phyloP scores from a whole-genome alignment of 1,284 basidiomycete genomes.

The Pseudozyma thailandica region DNA sequence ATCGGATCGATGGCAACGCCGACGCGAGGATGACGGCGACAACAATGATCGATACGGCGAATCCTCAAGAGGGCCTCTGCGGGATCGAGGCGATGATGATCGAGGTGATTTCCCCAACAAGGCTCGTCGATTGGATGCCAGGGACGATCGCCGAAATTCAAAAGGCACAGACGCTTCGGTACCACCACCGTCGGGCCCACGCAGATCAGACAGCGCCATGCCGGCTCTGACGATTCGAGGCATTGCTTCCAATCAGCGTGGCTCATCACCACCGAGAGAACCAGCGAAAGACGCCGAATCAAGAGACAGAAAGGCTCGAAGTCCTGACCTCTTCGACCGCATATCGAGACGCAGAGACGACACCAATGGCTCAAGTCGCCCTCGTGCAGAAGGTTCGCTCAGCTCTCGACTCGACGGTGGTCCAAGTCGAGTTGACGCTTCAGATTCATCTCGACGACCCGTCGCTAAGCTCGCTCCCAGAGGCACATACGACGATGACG shows the following conservation, averaged over 20 bases:
- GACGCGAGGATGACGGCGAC: conserved; percentile 22
- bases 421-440: neutral
- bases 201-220: conserved; percentile 5
- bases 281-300: conserved; percentile 5
- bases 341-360: conserved; percentile 21
- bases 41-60: conserved; percentile 8
- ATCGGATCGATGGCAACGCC: conserved; percentile 35
- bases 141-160: conserved; percentile 4
- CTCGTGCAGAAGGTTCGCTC: conserved; percentile 11
- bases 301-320: conserved; percentile 13
- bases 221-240: conserved; percentile 36
- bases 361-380: conserved; percentile 14
- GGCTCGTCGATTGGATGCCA: conserved; percentile 23
- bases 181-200: conserved; percentile 22
- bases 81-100: conserved; percentile 12
- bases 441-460: conserved; percentile 8
- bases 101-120: conserved; percentile 34
- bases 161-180: conserved; percentile 4
- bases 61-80: conserved; percentile 8
- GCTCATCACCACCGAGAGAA: conserved; percentile 9
- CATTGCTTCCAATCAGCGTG: conserved; percentile 18
- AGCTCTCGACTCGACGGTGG: conserved; percentile 22
- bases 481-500: conserved; percentile 35
- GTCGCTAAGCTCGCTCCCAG: conserved; percentile 30
- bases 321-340: conserved; percentile 37